Percentiles rank a stretch among this genome's conserved stretches.
Conservation (phyloP, 2,329 filamentous ascomycete species). For the Apiospora arundinis region DNA sequence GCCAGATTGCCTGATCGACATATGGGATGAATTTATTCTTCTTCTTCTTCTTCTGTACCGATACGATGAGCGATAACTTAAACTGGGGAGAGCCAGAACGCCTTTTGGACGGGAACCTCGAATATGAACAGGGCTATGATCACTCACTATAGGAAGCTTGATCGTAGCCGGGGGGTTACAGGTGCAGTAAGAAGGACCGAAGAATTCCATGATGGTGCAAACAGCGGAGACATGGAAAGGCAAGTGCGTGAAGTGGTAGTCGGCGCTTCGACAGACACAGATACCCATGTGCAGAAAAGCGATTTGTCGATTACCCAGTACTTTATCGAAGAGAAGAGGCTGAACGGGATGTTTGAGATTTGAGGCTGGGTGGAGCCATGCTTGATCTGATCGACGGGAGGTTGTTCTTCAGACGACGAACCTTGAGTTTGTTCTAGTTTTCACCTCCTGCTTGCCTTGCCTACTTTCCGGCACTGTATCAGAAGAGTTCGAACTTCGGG, state of each 20-base stretch:
- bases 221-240: not conserved
- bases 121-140: slow-evolving; percentile 3
- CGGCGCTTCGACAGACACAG: not conserved
- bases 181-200: slow-evolving; percentile 6
- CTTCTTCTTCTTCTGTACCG: not conserved
- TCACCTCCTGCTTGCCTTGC: not conserved
- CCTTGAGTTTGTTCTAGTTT: slow-evolving; percentile 13
- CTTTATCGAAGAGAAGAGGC: slow-evolving; percentile 4
- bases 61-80: not conserved
- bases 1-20: too few species aligned
- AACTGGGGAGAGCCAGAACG: not conserved
- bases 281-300: not conserved
- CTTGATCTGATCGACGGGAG: slow-evolving; percentile 17
- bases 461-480: slow-evolving; percentile 2
- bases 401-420: slow-evolving; percentile 16
- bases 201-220: not conserved
- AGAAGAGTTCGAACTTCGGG: slow-evolving; percentile 18
- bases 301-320: not conserved
- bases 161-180: not conserved
- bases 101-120: not conserved
- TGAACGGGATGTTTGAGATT: slow-evolving; percentile 17
- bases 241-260: not conserved
- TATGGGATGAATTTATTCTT: not conserved
- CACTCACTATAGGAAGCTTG: slow-evolving; percentile 4
- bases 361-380: slow-evolving; percentile 1